phyloP scores from a whole-genome alignment of 768 basidiomycete species.

The Hypholoma fasciculare region DNA sequence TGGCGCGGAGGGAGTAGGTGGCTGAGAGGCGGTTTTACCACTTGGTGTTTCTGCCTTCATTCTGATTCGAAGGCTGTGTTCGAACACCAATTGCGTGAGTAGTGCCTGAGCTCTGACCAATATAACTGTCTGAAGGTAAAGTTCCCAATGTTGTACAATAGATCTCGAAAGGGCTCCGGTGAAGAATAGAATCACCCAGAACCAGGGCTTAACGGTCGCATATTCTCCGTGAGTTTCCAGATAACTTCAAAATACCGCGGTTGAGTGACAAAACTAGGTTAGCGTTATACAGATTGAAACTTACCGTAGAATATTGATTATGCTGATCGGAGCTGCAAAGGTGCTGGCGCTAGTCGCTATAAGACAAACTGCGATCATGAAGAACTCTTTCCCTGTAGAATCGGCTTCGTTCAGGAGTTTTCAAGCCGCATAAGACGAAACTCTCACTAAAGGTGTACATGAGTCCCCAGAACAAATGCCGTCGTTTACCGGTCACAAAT shows the following conservation, averaged over 20 bases:
- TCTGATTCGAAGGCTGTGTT: conserved; percentile 58
- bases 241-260: conserved; percentile 37
- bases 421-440: neutral
- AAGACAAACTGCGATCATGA: conserved; percentile 25
- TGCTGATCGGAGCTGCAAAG: neutral
- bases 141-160: conserved; percentile 54
- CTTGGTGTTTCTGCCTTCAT: conserved; percentile 42
- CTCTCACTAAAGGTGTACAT: conserved; percentile 32
- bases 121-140: conserved; percentile 46
- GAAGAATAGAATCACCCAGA: conserved; percentile 54
- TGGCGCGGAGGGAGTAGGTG: neutral
- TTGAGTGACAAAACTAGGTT: neutral
- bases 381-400: neutral
- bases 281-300: neutral
- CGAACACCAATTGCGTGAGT: conserved; percentile 42
- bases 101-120: conserved; percentile 38
- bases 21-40: neutral
- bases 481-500: conserved; percentile 34
- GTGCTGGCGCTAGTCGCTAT: conserved; percentile 25
- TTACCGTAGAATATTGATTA: neutral
- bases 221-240: conserved; percentile 52
- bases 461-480: conserved; percentile 48
- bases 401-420: neutral
- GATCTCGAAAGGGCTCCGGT: conserved; percentile 44
- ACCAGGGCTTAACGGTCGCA: conserved; percentile 38